Evolutionary conservation across 768 basidiomycete species (phyloP).

Genomic region (Guyanaporus albipodus): DNA sequence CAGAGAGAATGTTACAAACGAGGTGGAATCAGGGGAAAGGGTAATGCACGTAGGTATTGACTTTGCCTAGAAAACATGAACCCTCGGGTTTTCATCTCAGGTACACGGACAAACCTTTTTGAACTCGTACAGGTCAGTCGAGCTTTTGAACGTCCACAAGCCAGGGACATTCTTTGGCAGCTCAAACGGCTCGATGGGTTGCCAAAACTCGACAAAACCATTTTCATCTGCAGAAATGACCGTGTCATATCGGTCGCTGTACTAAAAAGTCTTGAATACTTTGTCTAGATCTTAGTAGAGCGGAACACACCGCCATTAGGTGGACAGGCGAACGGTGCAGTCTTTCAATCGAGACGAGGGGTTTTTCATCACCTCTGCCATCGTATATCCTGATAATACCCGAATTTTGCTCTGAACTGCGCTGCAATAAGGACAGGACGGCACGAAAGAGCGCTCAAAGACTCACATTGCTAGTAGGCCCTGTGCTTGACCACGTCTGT

Average conservation of each 20-base stretch:
- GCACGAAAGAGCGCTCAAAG: constrained; percentile 17
- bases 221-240: constrained; percentile 93
- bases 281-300: neutral
- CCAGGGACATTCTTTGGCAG: constrained; percentile 72
- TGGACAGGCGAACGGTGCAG: constrained; percentile 90
- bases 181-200: constrained; percentile 83
- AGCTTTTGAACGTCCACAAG: constrained; percentile 87
- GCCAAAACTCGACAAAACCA: constrained; percentile 97
- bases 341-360: constrained; percentile 69
- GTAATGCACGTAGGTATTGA: constrained; percentile 89
- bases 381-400: constrained; percentile 88
- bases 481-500: constrained; percentile 81
- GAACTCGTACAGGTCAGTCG: constrained; percentile 95
- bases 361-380: constrained; percentile 77
- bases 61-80: constrained; percentile 57
- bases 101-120: constrained; percentile 66
- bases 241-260: constrained; percentile 84
- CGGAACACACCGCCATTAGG: constrained; percentile 70
- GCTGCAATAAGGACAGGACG: constrained; percentile 13
- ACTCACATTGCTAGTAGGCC: constrained; percentile 83
- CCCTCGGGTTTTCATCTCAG: neutral
- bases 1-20: constrained; percentile 90
- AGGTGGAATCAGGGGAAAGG: constrained; percentile 82
- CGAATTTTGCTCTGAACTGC: constrained; percentile 72
- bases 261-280: constrained; percentile 44